Percentiles rank a stretch among this genome's conserved stretches.
Conservation (phyloP, 2,329 filamentous ascomycete genomes). For the Sordariomycetes sp. region DNA sequence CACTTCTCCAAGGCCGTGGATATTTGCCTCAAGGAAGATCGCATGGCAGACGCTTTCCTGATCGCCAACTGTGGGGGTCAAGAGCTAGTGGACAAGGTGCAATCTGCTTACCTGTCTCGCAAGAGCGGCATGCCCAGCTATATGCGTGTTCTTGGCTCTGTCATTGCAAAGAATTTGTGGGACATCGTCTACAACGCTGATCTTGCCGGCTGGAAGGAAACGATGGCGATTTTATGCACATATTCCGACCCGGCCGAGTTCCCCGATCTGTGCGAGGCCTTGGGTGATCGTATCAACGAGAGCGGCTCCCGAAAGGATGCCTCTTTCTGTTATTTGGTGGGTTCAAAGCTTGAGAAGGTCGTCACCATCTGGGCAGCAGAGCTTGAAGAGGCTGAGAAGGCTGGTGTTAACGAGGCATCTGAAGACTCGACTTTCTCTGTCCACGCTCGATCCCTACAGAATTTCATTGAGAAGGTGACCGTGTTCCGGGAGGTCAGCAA, state of each 20-base stretch:
- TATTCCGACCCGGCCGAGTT: conserved; percentile 90
- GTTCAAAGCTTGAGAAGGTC: conserved; percentile 95
- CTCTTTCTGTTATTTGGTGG: conserved; percentile 91
- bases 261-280: conserved; percentile 85
- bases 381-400: conserved; percentile 74
- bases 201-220: conserved; percentile 88
- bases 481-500: conserved; percentile 91
- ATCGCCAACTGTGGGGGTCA: conserved; percentile 95
- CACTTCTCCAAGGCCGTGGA: conserved; percentile 86
- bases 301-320: conserved; percentile 75
- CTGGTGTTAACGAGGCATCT: conserved; percentile 57
- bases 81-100: conserved; percentile 87
- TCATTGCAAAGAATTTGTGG: conserved; percentile 95
- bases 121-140: conserved; percentile 83
- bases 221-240: conserved; percentile 92
- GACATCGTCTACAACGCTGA: conserved; percentile 96
- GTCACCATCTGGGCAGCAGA: conserved; percentile 90
- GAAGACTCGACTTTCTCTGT: conserved; percentile 83
- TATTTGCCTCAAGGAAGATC: conserved; percentile 78
- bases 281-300: conserved; percentile 85
- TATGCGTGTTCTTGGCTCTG: conserved; percentile 77
- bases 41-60: conserved; percentile 93
- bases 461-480: conserved; percentile 96
- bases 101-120: conserved; percentile 79
- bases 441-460: conserved; percentile 79